phyloP scores from a whole-genome alignment of 176 grass and related monocot species.

The Dactylis glomerata region DNA sequence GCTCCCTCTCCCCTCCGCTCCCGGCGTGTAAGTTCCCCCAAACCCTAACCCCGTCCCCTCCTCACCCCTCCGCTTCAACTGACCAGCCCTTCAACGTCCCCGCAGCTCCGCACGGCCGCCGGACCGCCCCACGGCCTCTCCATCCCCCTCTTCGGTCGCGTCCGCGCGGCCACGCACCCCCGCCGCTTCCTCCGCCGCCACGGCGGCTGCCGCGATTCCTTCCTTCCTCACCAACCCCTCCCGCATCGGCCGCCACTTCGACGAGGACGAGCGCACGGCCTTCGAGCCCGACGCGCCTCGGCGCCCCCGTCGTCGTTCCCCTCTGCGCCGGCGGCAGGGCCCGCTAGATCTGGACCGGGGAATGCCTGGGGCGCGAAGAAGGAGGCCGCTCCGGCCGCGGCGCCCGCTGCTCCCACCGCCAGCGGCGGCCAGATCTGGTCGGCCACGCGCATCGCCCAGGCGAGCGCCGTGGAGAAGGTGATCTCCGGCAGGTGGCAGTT shows the following conservation, averaged over 20 bases:
- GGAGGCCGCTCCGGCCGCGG: slow-evolving; percentile 36
- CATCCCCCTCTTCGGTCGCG: slow-evolving; percentile 22
- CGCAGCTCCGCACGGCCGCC: slow-evolving; percentile 60
- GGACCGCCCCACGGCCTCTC: slow-evolving; percentile 44
- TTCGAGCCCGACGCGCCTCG: slow-evolving; percentile 56
- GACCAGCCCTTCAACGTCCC: neutral
- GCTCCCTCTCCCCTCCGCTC: slow-evolving; percentile 83
- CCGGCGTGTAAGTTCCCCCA: slow-evolving; percentile 58
- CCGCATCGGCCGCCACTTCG: slow-evolving; percentile 85
- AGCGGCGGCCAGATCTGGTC: slow-evolving; percentile 66
- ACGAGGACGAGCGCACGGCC: slow-evolving; percentile 96
- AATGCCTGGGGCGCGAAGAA: slow-evolving; percentile 71
- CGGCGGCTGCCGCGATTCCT: slow-evolving; percentile 27
- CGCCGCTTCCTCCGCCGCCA: slow-evolving; percentile 27
- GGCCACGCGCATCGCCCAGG: slow-evolving; percentile 74
- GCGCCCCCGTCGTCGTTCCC: slow-evolving; percentile 28
- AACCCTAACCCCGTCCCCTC: slow-evolving; percentile 20
- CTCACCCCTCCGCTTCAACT: neutral
- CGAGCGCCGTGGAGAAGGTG: slow-evolving; percentile 96
- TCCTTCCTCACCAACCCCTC: slow-evolving; percentile 50
- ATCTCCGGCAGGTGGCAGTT: slow-evolving; percentile 81
- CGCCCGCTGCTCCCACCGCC: slow-evolving; percentile 20
- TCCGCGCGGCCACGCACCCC: slow-evolving; percentile 42
- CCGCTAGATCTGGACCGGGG: slow-evolving; percentile 52
- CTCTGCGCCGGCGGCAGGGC: neutral